Base-by-base conservation (phyloP, 306 rosid genomes). In the Trifolium fragiferum region DNA sequence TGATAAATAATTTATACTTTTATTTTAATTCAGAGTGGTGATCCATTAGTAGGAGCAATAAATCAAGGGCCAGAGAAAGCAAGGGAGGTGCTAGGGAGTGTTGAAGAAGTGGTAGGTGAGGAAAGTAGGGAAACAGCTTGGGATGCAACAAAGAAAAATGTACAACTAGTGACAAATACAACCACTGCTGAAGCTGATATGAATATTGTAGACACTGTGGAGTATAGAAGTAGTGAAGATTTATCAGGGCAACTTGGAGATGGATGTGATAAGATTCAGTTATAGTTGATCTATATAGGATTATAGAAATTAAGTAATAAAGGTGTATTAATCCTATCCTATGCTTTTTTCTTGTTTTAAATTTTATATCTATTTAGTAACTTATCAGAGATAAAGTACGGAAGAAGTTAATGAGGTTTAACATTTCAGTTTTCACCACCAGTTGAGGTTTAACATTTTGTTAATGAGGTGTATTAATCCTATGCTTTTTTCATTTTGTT, bases 151-250 rank as follows among this genome's bases (percentile, higher is more conserved):
- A 80, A 82, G 41, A 79, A 84, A 6, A 75, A 55, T 0, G 46
- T 77, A 8, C 68, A 71, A 62, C 74, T 40, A 3, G 70, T 85
- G 1, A 40, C 44, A 13, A 88, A 85, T 66, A 83, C 87, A 3
- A 75, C 81, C 2, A 81, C 79, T 0, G 89, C 89, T 4, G 87
- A 80, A n/a, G 97, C 93, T 53, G 85, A 92, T 37, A 84, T 72
- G 41, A 83, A 82, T 49, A 79, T 89, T 64, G 75, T 89, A 32
- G 93, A 92, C 77, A 89, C 97, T 0, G 66, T 14, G 5, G 97
- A 92, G 74, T 89, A 82, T 5, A 82, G 93, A 78, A 66, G 82
- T 46, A 44, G 78, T 27, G 85, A 83, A 50, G 96, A 86, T 81
- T 76, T 76, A 55, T 19, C 2, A 8, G 85, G 86, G 0, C 76